Percentiles rank a stretch among this genome's conserved stretches.
Conservation (phyloP, 2,329 filamentous ascomycete genomes). For the Xenoacremonium recifei region DNA sequence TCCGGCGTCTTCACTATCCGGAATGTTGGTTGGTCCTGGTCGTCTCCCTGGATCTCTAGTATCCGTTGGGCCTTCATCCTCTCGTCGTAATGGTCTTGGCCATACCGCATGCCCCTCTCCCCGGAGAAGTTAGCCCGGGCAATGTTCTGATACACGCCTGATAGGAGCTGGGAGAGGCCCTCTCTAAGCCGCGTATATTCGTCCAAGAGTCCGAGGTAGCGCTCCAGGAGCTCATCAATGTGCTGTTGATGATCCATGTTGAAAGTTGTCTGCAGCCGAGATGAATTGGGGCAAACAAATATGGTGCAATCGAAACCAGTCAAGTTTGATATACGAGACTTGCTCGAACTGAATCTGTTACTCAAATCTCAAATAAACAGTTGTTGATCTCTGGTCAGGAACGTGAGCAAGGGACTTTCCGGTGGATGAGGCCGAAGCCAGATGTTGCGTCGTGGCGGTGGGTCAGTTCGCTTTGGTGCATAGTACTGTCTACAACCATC, state of each 20-base stretch:
- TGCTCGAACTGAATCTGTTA: too few species aligned
- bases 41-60: constrained; percentile 28
- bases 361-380: too few species aligned
- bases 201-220: constrained; percentile 65
- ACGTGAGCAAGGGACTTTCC: too few species aligned
- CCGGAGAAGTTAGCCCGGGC: constrained; percentile 75
- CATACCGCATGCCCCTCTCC: constrained; percentile 63
- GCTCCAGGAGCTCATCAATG: constrained; percentile 63
- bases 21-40: constrained; percentile 17
- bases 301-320: too few species aligned
- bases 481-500: too few species aligned
- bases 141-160: constrained; percentile 56
- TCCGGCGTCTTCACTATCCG: constrained; percentile 8
- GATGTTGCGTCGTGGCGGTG: too few species aligned
- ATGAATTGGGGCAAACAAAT: too few species aligned
- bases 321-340: too few species aligned
- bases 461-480: too few species aligned
- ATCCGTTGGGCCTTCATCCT: constrained; percentile 63
- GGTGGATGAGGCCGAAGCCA: too few species aligned
- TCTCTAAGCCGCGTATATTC: constrained; percentile 61
- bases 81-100: constrained; percentile 69
- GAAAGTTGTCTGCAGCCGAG: too few species aligned
- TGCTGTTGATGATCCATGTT: constrained; percentile 24
- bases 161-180: constrained; percentile 53
- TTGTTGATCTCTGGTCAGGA: too few species aligned